phyloP scores from a whole-genome alignment of 2,329 filamentous ascomycete genomes.

The Apiospora aurea region DNA sequence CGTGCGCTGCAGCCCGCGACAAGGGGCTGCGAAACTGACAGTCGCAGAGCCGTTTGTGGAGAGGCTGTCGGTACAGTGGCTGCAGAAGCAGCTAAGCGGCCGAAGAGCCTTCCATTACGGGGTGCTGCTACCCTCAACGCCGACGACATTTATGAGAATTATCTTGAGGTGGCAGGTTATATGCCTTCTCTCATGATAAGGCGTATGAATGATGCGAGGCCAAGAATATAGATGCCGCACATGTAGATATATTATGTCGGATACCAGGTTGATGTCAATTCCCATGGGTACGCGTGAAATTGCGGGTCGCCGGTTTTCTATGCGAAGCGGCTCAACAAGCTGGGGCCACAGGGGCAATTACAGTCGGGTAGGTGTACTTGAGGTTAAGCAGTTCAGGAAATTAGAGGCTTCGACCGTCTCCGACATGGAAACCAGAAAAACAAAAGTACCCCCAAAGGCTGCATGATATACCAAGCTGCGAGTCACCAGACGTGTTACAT shows the following conservation, averaged over 20 bases:
- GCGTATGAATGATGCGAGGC: not conserved
- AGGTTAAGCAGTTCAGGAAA: not conserved
- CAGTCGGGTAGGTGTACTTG: too few relatives aligned
- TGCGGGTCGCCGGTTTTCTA: conserved; percentile 16
- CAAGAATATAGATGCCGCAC: not conserved
- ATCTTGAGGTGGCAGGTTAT: not conserved
- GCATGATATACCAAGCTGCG: not conserved
- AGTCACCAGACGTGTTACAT: not conserved
- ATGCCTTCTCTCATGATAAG: not conserved
- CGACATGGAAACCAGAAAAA: not conserved
- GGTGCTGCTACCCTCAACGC: conserved; percentile 35
- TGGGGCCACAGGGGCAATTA: not conserved
- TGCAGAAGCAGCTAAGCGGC: conserved; percentile 27
- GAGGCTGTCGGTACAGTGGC: conserved; percentile 2
- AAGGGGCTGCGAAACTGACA: not conserved
- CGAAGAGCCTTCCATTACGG: conserved; percentile 37
- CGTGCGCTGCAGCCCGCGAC: not conserved
- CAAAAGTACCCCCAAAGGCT: not conserved
- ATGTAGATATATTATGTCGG: not conserved
- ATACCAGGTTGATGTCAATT: not conserved
- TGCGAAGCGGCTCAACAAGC: conserved; percentile 7
- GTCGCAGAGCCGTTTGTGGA: not conserved
- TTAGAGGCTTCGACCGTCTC: not conserved
- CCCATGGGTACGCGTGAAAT: not conserved
- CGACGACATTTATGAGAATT: conserved; percentile 22